phyloP scores from a whole-genome alignment of 257 asterid species.

The Schizonepeta tenuifolia region DNA sequence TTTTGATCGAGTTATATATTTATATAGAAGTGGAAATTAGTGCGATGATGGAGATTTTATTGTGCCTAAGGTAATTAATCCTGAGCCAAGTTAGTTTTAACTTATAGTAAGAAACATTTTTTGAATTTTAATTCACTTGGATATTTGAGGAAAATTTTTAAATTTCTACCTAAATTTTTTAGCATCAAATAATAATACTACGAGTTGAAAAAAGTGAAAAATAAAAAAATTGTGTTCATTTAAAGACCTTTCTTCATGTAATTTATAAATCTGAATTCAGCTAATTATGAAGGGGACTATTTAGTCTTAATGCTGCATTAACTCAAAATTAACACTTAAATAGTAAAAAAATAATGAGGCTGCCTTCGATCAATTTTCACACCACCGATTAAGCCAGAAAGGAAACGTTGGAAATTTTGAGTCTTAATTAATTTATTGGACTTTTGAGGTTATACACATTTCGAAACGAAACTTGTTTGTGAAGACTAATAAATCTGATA shows the following conservation, averaged over 20 bases:
- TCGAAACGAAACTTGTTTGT: neutral
- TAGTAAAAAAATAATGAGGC: neutral
- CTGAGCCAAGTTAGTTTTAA: no score
- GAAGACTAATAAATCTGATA: neutral
- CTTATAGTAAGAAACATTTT: no score
- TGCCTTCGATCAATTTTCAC: neutral
- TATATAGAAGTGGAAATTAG: no score
- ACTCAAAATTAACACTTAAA: neutral
- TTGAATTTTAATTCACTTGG: no score
- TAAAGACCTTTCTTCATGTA: no score
- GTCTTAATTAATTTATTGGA: neutral
- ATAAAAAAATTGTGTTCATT: no score
- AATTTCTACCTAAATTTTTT: no score
- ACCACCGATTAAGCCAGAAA: neutral
- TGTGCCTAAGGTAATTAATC: no score
- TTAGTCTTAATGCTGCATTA: neutral
- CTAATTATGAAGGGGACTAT: neutral
- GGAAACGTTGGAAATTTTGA: neutral
- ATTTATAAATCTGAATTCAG: neutral
- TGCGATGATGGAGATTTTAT: neutral
- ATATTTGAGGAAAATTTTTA: no score
- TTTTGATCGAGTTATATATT: no score
- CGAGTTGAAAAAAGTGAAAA: no score
- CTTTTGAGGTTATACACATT: neutral
- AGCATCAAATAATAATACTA: no score